These are phyloP conservation scores for Cyberlindnera nakhonratchasimensis DNA, from an alignment of 805 yeast genomes.

Conservation along the genomic window DNA sequence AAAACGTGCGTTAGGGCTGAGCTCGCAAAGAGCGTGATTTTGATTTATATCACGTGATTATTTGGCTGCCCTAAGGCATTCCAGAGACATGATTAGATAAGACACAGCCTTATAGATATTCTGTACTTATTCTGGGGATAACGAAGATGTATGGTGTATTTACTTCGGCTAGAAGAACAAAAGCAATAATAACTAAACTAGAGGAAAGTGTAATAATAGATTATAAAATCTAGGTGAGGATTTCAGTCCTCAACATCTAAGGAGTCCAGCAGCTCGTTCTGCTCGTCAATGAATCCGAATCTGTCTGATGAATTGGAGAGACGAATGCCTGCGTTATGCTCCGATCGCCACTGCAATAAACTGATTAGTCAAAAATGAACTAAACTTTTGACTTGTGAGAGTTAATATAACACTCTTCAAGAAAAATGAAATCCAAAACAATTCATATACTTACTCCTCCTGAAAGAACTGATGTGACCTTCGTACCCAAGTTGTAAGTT, in stretches of 20 bases:
- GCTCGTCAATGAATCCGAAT: constrained; percentile 38
- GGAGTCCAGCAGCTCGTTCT: constrained; percentile 38
- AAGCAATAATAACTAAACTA: not conserved
- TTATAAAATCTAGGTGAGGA: not conserved
- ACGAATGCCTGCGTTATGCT: constrained; percentile 17
- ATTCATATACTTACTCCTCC: constrained; percentile 26
- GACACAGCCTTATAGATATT: not conserved
- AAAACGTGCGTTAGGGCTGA: not conserved
- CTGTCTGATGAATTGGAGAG: constrained; percentile 29
- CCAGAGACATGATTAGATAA: not conserved
- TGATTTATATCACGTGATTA: not conserved
- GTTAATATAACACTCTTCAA: constrained; percentile 15
- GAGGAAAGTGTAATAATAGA: no score
- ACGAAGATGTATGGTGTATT: not conserved
- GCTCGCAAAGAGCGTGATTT: not conserved
- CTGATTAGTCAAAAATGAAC: constrained; percentile 3
- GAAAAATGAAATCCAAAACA: not conserved
- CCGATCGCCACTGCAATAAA: constrained; percentile 14
- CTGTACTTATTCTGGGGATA: not conserved
- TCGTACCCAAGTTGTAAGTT: constrained; percentile 25
- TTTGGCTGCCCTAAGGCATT: not conserved
- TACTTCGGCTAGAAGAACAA: not conserved
- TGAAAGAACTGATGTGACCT: constrained; percentile 25
- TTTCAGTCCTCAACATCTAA: constrained; percentile 30
- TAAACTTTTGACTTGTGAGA: constrained; percentile 12